A percentile compares a stretch with the other conserved stretches of the same genome.
Conservation (phyloP, 495 filamentous ascomycete species). For the Aspergillus sclerotiicarbonarius region DNA sequence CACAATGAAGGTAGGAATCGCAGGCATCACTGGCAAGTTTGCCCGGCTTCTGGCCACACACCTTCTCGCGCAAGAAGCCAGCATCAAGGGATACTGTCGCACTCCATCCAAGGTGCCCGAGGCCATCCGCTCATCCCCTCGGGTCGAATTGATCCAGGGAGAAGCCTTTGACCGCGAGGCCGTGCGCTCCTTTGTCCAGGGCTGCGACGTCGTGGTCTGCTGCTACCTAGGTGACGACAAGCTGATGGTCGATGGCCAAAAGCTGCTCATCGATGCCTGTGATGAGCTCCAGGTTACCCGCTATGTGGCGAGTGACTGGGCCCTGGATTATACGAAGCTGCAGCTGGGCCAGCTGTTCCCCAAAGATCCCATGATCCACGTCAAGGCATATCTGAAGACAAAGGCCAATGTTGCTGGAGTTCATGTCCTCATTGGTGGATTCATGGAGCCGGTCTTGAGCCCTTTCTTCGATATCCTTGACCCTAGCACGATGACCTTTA, state of each 20-base stretch:
- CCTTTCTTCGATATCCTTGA: slow-evolving; percentile 14
- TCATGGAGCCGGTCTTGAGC: slow-evolving; percentile 24
- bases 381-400: slow-evolving; percentile 40
- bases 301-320: slow-evolving; percentile 46
- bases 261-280: slow-evolving; percentile 43
- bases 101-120: slow-evolving; percentile 10
- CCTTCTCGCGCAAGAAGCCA: neutral
- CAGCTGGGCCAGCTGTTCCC: slow-evolving; percentile 33
- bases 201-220: slow-evolving; percentile 34
- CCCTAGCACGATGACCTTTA: neutral
- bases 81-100: slow-evolving; percentile 13
- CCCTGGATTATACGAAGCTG: slow-evolving; percentile 37
- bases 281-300: slow-evolving; percentile 34
- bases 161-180: slow-evolving; percentile 10
- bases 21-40: slow-evolving; percentile 22
- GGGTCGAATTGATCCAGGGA: slow-evolving; percentile 11
- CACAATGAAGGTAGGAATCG: slow-evolving; percentile 10
- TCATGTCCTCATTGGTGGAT: slow-evolving; percentile 32
- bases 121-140: neutral
- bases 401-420: slow-evolving; percentile 36
- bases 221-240: slow-evolving; percentile 41
- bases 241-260: slow-evolving; percentile 46
- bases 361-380: slow-evolving; percentile 45
- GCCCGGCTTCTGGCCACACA: slow-evolving; percentile 10
- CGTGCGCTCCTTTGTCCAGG: slow-evolving; percentile 8